These are phyloP conservation scores for Brassica cretica DNA, from an alignment of 345 rosid genomes.

Conservation along the genomic window DNA sequence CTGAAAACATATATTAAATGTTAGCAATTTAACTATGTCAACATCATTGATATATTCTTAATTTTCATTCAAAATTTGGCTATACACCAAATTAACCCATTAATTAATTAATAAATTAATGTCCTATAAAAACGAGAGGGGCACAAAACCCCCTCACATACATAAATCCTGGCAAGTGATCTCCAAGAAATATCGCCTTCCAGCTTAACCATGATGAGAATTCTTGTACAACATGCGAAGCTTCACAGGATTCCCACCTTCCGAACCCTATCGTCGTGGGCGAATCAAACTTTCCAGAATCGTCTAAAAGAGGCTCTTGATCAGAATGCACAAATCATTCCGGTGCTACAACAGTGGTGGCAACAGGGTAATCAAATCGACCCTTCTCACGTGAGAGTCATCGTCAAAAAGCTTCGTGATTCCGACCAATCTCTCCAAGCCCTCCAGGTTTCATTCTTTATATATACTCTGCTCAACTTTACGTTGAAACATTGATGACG, in stretches of 20 bases:
- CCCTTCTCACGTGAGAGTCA: slow-evolving; percentile 20
- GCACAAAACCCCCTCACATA: background rate
- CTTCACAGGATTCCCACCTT: background rate
- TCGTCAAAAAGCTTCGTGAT: slow-evolving; percentile 11
- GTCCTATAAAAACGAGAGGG: background rate
- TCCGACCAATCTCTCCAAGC: slow-evolving; percentile 13
- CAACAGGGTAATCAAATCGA: slow-evolving; percentile 1
- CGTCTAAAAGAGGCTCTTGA: slow-evolving; percentile 2
- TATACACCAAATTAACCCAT: too few species aligned
- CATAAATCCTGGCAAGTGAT: background rate
- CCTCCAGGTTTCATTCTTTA: slow-evolving; percentile 1
- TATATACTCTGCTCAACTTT: background rate
- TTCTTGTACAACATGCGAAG: background rate
- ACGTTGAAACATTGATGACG: background rate
- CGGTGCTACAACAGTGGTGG: slow-evolving; percentile 6
- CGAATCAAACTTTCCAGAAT: background rate
- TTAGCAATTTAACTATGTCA: too few species aligned
- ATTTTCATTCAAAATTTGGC: too few species aligned
- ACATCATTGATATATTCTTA: too few species aligned
- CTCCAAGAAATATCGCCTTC: background rate
- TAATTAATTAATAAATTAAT: too few species aligned
- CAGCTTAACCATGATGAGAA: slow-evolving; percentile 12
- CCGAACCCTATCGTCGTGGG: background rate
- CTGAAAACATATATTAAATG: too few species aligned
- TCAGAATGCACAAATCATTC: slow-evolving; percentile 16